Percentiles rank a stretch among this genome's conserved stretches.
Conservation (phyloP, 2,329 filamentous ascomycete species). For the Aspergillus udagawae region DNA sequence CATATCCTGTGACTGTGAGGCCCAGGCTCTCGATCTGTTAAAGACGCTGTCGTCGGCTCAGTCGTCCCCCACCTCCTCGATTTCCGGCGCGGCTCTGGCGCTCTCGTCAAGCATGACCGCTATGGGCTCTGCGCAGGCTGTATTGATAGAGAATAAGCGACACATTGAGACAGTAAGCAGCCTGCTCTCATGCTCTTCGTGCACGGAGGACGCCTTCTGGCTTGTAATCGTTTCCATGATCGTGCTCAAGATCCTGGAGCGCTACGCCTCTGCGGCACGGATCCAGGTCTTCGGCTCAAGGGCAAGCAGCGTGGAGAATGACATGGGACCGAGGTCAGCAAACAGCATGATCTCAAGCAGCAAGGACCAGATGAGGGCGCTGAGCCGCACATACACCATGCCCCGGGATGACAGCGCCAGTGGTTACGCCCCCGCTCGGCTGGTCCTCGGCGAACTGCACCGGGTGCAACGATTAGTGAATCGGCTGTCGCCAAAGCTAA, state of each 20-base stretch:
- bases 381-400: too few species aligned
- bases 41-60: not conserved
- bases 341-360: too few species aligned
- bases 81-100: too few species aligned
- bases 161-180: constrained; percentile 24
- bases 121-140: too few species aligned
- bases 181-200: constrained; percentile 31
- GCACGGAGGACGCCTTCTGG: constrained; percentile 30
- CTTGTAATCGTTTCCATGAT: constrained; percentile 31
- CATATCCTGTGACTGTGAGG: not conserved
- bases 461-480: constrained; percentile 31
- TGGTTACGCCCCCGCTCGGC: constrained; percentile 23
- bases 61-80: not conserved
- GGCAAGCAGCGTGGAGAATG: too few species aligned
- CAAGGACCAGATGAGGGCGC: too few species aligned
- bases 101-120: too few species aligned
- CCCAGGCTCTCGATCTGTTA: not conserved
- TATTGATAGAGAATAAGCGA: constrained; percentile 19
- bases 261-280: constrained; percentile 26
- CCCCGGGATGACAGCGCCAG: not conserved
- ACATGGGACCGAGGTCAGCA: too few species aligned
- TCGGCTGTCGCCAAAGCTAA: constrained; percentile 15
- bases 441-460: constrained; percentile 36
- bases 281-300: not conserved
- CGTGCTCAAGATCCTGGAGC: constrained; percentile 32